Base-by-base conservation (phyloP, 2,329 filamentous ascomycete species). In the Sporothrix curviconia region DNA sequence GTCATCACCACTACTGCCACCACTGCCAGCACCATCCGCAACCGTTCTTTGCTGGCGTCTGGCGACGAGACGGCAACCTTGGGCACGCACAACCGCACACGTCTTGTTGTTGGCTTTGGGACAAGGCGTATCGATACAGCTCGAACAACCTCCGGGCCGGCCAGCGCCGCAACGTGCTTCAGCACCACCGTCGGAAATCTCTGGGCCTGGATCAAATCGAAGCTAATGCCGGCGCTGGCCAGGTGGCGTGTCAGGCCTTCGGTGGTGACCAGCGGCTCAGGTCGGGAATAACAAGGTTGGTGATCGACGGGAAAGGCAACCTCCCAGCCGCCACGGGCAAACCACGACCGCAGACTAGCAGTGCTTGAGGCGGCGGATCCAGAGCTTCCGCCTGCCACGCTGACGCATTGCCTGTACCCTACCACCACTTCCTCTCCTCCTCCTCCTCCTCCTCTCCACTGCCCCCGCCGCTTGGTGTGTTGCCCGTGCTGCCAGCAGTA, bases 311-410 rank as follows among this genome's bases (percentile, higher is more conserved):
- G 79, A 59, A 81, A 82, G 47, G 81, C 76, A 0, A 77, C 86
- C 65, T 95, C 91, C 92, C 92, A 96, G 14, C 92, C 92, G 47
- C 91, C 81, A n/a, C 60, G 55, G n/a, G 86, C 83, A 69, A 96
- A 96, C 92, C 92, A 97, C 44, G 89, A 83, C 62, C 79, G 82
- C 39, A 77, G 69, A 5, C 60, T 69, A 8, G 69, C 73, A 4
- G 36, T 56, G 19, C 40, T 46, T 7, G 55, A 43, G 7, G 40
- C 40, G 8, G 39, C 50, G 1, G 42, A 42, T 4, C 39, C 47
- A 3, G 24, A n/a, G 17, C 44, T 57, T 3, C 25, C 55, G 1
- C 34, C 24, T 12, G 36, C 44, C 7, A 11, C 19, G 36, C 15
- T 1, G n/a, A 24, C 1, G 51, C 25, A 7, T 24, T 53, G 11